Base-by-base conservation (phyloP, 768 basidiomycete species). In the Trametes cingulata region DNA sequence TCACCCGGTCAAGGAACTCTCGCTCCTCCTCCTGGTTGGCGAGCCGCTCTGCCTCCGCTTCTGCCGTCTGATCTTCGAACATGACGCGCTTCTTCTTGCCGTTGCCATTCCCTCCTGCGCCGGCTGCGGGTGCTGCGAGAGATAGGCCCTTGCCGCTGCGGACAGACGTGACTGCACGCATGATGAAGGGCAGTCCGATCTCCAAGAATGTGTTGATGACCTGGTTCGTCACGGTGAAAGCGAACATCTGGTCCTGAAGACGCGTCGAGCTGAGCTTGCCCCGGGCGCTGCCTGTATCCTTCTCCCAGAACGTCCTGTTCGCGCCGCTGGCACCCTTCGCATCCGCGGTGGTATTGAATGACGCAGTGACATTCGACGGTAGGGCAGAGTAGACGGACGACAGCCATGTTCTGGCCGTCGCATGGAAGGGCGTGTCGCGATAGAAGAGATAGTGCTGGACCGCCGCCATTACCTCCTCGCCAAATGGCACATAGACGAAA, bases 401-500 rank as follows among this genome's bases (percentile, higher is more conserved):
- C 6, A 65, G 56, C 68, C 64, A 67, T 0, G 35, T 52, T 27
- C 61, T 52, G 6, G 65, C 64, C 5, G 50, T 48, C 20, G 57
- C 29, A 13, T 52, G 41, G 15, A 61, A 15, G 3, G 64, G 53
- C 5, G 60, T 41, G 19, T 68, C 52, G 19, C 59, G 45, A 42
- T 73, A 56, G 65, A 68, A 69, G 4, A 73, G 62, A 50, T 62
- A 60, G 36, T 51, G 42, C 48, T 76, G 75, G 1, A 82, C 76
- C 50, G 78, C 70, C 8, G 80, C 76, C 90, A 95, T 93, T 62
- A 93, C 85, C 52, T 82, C 82, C 69, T 89, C 89, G 27, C 95
- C 95, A 63, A 95, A 97, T 0, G 95, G 95, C 4, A 96, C 91
- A 71, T 98, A 99, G 50, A 97, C 84, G 69, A 95, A 98, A 15